Evolutionary conservation across 208 protist species (phyloP).

Genomic region (Endotrypanum monterogeii): DNA sequence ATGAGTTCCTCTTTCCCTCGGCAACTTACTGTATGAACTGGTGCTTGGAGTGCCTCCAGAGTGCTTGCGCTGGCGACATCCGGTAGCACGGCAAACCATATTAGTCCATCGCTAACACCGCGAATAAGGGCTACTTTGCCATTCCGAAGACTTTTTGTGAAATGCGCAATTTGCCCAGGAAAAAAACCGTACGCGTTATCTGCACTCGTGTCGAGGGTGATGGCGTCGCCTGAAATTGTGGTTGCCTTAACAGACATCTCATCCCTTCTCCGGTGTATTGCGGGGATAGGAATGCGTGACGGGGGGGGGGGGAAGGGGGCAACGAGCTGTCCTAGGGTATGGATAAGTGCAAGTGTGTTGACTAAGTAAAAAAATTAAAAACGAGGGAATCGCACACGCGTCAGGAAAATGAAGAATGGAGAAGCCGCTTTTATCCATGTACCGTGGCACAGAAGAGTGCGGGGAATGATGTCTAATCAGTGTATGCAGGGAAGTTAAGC

Average conservation of each 20-base stretch:
- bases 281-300: neutral
- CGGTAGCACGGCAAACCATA: conserved; percentile 83
- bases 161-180: conserved; percentile 84
- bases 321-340: no score
- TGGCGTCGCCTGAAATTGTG: conserved; percentile 62
- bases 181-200: conserved; percentile 61
- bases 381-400: neutral
- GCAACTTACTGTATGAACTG: conserved; percentile 82
- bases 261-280: neutral
- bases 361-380: neutral
- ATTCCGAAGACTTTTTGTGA: conserved; percentile 87
- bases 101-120: conserved; percentile 60
- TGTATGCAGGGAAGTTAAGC: no score
- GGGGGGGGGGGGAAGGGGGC: neutral
- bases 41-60: conserved; percentile 55
- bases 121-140: conserved; percentile 84
- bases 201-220: conserved; percentile 42
- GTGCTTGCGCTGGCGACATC: conserved; percentile 51
- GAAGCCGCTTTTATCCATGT: neutral
- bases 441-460: neutral
- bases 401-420: neutral
- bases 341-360: neutral
- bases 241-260: conserved; percentile 36
- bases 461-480: no score
- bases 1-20: conserved; percentile 83